A percentile compares a stretch with the other conserved stretches of the same genome.
These are phyloP conservation scores for Arthrobotrys pseudoclavata DNA, from an alignment of 2,329 filamentous ascomycete genomes.

Conservation along the genomic window DNA sequence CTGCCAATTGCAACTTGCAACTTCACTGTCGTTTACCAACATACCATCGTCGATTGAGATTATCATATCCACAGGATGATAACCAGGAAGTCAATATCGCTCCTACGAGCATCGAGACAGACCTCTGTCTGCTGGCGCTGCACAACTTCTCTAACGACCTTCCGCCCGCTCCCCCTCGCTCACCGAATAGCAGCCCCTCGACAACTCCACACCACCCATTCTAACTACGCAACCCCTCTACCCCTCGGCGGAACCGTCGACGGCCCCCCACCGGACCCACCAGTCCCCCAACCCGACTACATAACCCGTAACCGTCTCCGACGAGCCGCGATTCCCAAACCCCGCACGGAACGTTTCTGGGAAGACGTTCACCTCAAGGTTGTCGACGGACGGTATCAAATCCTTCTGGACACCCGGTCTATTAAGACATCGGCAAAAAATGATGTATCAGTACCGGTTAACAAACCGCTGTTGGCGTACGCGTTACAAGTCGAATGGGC, in stretches of 20 bases:
- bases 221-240: slow-evolving; percentile 48
- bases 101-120: slow-evolving; percentile 24
- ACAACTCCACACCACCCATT: slow-evolving; percentile 31
- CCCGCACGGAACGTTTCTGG: slow-evolving; percentile 57
- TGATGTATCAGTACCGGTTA: slow-evolving; percentile 78
- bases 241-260: slow-evolving; percentile 56
- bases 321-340: slow-evolving; percentile 41
- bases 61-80: slow-evolving; percentile 35
- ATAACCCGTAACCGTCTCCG: slow-evolving; percentile 32
- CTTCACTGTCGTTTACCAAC: background rate
- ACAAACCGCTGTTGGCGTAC: slow-evolving; percentile 84
- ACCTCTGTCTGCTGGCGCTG: slow-evolving; percentile 50
- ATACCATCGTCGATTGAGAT: background rate
- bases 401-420: slow-evolving; percentile 75
- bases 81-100: slow-evolving; percentile 43
- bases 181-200: slow-evolving; percentile 26
- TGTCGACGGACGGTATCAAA: slow-evolving; percentile 39
- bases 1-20: background rate
- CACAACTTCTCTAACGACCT: slow-evolving; percentile 10
- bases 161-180: slow-evolving; percentile 33
- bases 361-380: slow-evolving; percentile 51
- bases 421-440: slow-evolving; percentile 74
- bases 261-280: slow-evolving; percentile 52
- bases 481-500: slow-evolving; percentile 96
- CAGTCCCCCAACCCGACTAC: slow-evolving; percentile 44